Evolutionary conservation across 352 stramenopile genomes (phyloP), one percentile per base, ranked within the genome.

Genomic region (Phytophthora colocasiae): DNA sequence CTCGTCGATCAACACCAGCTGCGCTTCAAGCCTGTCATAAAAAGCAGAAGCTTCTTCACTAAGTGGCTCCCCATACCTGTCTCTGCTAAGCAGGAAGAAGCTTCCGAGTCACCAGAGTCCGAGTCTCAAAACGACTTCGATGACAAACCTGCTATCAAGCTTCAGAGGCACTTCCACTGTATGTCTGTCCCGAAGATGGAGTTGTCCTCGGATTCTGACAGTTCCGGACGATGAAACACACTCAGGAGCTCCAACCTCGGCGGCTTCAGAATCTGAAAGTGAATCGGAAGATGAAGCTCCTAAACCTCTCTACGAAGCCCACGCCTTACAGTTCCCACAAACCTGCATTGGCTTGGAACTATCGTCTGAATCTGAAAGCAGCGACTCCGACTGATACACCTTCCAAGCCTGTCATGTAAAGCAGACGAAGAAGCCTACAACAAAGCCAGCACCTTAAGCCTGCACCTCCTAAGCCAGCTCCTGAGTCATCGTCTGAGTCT

Each of bases 351-450:
- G 58, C 47, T n/a, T n/a, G 12, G 59, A 66, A 65, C 50, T 58
- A 52, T 77, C 64, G 11, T 78, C 69, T 17, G 55, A 72, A 27
- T 71, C 62, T 6, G 49, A 69, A 32, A n/a, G n/a, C n/a, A 59
- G 47, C 14, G 47, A 58, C 24, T 68, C 34, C 0, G 63, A 75
- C 15, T n/a, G 47, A 55, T 56, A 22, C 36, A 17, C 36, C 36
- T 41, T 19, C 36, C 14, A 43, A 66, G 32, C 41, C 36, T 1
- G 44, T 26, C 7, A n/a, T n/a, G 32, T 51, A 2, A 74, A 75
- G 38, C 31, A 41, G 29, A 45, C 44, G 15, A 61, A 63, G 26
- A 79, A 56, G 22, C n/a, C 45, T 29, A 54, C 38, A 43, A 1
- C 29, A 10, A 10, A 22, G 22, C 22, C 29, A 34, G 29, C 9